Evolutionary conservation across 2,329 filamentous ascomycete genomes (phyloP).

Genomic region (Fusarium sp.): DNA sequence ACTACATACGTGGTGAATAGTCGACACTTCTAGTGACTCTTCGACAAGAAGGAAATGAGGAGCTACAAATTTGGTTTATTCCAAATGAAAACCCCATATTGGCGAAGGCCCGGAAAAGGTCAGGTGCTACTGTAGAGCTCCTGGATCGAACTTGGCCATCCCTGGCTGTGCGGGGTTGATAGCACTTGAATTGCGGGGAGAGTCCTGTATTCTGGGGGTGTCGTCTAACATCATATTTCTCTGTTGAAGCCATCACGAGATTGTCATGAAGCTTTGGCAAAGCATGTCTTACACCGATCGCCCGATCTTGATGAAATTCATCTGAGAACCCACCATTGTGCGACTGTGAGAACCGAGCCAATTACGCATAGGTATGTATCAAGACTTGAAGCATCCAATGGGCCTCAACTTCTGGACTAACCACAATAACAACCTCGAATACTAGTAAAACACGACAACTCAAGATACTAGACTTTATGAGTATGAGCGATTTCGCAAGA

Average conservation of each 20-base stretch:
- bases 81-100: constrained; percentile 3
- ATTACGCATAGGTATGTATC: background rate
- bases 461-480: background rate
- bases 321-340: background rate
- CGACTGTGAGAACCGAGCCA: background rate
- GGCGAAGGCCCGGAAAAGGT: background rate
- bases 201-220: background rate
- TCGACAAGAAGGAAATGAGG: background rate
- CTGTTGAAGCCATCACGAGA: background rate
- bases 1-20: background rate
- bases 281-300: background rate
- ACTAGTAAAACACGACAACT: background rate
- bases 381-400: background rate
- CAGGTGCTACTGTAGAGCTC: background rate
- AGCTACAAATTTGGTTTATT: constrained; percentile 3
- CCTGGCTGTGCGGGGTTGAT: constrained; percentile 38
- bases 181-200: constrained; percentile 27
- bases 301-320: background rate
- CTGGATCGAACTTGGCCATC: constrained; percentile 16
- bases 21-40: background rate
- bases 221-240: background rate
- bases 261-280: background rate
- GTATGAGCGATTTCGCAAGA: background rate
- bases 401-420: background rate
- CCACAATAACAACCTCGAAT: background rate